A percentile compares a stretch with the other conserved stretches of the same genome.
These are phyloP conservation scores for Fomes fomentarius DNA, from an alignment of 1,284 basidiomycete species.

Conservation along the genomic window DNA sequence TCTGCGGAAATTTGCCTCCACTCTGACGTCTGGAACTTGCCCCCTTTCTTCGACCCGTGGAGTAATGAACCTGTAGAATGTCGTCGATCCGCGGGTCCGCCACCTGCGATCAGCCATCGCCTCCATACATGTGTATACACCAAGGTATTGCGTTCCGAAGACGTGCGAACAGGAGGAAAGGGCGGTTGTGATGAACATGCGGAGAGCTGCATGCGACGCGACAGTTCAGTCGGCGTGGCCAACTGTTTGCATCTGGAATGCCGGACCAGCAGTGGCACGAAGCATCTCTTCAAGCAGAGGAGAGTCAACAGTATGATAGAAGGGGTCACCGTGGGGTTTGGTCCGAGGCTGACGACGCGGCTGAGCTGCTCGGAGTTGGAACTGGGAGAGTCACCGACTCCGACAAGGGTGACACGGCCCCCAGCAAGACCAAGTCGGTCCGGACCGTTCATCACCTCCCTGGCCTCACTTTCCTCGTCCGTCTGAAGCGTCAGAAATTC, in stretches of 20 bases:
- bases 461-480: no score
- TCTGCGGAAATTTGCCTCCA: not conserved
- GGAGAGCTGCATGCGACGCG: no score
- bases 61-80: not conserved
- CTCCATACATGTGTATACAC: no score
- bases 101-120: not conserved
- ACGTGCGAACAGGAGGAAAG: not conserved
- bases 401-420: no score
- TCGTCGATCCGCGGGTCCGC: not conserved
- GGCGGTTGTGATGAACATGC: no score
- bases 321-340: no score
- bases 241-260: no score
- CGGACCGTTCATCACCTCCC: not conserved
- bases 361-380: conserved; percentile 2
- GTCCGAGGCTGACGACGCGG: not conserved
- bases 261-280: no score
- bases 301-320: no score
- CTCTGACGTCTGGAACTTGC: not conserved
- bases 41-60: not conserved
- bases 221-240: no score
- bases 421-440: no score
- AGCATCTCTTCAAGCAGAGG: no score
- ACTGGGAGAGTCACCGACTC: conserved; percentile 1
- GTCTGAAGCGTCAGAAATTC: not conserved
- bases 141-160: not conserved